Evolutionary conservation across 805 yeast species (phyloP).

Genomic region (Kodamaea jinghongensis): DNA sequence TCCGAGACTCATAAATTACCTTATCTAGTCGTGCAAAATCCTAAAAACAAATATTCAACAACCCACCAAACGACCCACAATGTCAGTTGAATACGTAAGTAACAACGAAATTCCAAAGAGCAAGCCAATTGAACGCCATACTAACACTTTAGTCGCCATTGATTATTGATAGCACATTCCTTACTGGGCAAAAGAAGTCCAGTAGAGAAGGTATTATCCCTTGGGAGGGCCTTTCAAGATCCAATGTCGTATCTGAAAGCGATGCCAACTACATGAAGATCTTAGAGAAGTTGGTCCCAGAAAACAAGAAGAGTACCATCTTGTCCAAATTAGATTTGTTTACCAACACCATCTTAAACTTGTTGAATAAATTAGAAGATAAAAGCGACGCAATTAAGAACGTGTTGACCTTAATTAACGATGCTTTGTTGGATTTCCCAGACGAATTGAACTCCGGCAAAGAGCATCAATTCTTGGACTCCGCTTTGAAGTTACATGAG

Average conservation of each 20-base stretch:
- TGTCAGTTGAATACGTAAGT: conserved; percentile 18
- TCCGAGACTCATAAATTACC: too few relatives aligned
- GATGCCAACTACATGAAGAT: conserved; percentile 64
- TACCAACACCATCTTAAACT: conserved; percentile 50
- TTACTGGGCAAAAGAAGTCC: conserved; percentile 62
- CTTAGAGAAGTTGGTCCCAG: conserved; percentile 47
- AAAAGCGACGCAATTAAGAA: conserved; percentile 68
- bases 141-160: conserved; percentile 9
- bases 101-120: too few relatives aligned
- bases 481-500: conserved; percentile 42
- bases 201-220: conserved; percentile 81
- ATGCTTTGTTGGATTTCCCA: conserved; percentile 44
- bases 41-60: conserved; percentile 1
- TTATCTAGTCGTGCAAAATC: too few relatives aligned
- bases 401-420: conserved; percentile 60
- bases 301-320: conserved; percentile 41
- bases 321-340: conserved; percentile 47
- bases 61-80: conserved; percentile 3
- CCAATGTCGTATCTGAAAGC: conserved; percentile 60
- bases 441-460: conserved; percentile 17
- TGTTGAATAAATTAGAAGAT: conserved; percentile 49
- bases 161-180: conserved; percentile 59
- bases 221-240: conserved; percentile 87
- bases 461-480: conserved; percentile 22
- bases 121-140: not conserved